These are phyloP conservation scores for Aspergillus oerlinghausenensis DNA, from an alignment of 2,329 filamentous ascomycete genomes.

Conservation along the genomic window DNA sequence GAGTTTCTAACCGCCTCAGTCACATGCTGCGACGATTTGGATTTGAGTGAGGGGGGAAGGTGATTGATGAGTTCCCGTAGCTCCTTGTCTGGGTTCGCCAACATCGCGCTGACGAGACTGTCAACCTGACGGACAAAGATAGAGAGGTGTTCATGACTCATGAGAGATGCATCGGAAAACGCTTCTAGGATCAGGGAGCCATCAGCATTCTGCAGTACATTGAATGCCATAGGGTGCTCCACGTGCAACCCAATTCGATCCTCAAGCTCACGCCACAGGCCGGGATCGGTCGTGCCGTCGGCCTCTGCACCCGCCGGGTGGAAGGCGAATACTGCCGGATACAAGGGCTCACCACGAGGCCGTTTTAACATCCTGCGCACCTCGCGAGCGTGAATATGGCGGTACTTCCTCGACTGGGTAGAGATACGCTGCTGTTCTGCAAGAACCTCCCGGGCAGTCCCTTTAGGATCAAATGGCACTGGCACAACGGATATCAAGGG, in stretches of 20 bases:
- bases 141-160: conserved; percentile 24
- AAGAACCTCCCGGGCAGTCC: conserved; percentile 21
- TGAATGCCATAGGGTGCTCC: conserved; percentile 40
- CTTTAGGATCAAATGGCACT: conserved; percentile 26
- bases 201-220: conserved; percentile 25
- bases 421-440: conserved; percentile 23
- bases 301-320: conserved; percentile 15
- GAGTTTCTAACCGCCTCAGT: conserved; percentile 16
- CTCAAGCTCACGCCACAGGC: conserved; percentile 26
- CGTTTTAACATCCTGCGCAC: conserved; percentile 24
- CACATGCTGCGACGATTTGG: conserved; percentile 18
- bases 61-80: conserved; percentile 19
- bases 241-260: conserved; percentile 34
- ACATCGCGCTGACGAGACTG: conserved; percentile 24
- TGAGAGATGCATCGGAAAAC: conserved; percentile 20
- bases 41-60: conserved; percentile 19
- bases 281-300: neutral
- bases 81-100: conserved; percentile 22
- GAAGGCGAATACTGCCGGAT: conserved; percentile 33
- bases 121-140: conserved; percentile 29
- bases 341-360: conserved; percentile 23
- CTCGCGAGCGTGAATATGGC: conserved; percentile 26
- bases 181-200: conserved; percentile 23
- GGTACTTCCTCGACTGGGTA: conserved; percentile 21
- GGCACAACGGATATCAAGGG: conserved; percentile 32